Conservation (phyloP, 2,329 filamentous ascomycete genomes). For the Claviceps capensis region DNA sequence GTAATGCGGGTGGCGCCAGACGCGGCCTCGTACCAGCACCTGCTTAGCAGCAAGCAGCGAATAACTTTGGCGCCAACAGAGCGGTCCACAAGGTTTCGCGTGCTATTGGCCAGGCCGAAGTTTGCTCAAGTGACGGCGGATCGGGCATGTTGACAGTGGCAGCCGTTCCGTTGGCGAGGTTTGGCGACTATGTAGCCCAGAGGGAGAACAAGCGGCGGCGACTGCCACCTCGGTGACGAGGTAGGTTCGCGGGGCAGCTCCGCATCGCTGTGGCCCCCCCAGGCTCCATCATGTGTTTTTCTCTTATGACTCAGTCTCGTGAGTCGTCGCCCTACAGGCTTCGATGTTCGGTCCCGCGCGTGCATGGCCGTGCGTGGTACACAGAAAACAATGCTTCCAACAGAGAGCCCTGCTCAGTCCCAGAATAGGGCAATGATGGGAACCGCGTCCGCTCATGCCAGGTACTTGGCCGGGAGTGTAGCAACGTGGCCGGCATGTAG, state of each 20-base stretch:
- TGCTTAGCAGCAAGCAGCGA: background rate
- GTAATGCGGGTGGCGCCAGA: background rate
- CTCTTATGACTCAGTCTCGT: no score
- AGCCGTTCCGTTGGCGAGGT: no score
- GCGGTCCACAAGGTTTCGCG: background rate
- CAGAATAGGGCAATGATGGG: slow-evolving; percentile 1
- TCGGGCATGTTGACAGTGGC: background rate
- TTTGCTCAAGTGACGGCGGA: background rate
- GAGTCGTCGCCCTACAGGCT: background rate
- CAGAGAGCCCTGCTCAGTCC: background rate
- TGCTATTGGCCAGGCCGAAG: background rate
- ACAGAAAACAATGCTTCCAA: background rate
- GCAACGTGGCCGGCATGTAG: slow-evolving; percentile 1
- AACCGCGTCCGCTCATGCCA: background rate
- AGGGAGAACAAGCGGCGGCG: background rate
- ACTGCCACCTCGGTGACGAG: slow-evolving; percentile 2
- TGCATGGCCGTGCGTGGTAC: background rate
- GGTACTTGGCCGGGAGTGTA: background rate
- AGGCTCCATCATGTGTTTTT: no score
- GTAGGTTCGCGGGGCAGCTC: background rate
- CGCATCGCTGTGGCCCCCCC: background rate
- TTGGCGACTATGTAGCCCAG: no score
- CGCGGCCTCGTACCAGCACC: background rate
- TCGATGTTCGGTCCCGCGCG: background rate
- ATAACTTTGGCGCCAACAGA: background rate